Evolutionary conservation across 2,329 filamentous ascomycete genomes (phyloP).

Genomic region (Diplodia mutila): DNA sequence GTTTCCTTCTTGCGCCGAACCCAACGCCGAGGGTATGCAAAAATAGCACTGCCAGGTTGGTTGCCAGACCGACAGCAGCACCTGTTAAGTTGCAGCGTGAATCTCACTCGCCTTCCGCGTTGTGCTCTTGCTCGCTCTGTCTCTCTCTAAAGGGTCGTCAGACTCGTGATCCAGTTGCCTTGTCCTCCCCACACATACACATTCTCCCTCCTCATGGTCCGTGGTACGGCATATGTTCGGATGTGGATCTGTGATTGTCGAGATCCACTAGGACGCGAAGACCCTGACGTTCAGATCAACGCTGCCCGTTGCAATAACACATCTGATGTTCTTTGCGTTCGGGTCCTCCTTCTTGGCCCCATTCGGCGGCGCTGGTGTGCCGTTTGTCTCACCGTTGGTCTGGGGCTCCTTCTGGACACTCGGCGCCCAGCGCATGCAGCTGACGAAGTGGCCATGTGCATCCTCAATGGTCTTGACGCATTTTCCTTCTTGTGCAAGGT

Average conservation of each 20-base stretch:
- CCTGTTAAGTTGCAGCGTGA: constrained; percentile 9
- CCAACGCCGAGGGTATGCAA: constrained; percentile 27
- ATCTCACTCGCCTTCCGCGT: constrained; percentile 19
- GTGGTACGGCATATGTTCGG: constrained; percentile 9
- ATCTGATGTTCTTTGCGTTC: constrained; percentile 66
- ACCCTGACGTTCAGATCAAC: constrained; percentile 80
- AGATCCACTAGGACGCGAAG: constrained; percentile 62
- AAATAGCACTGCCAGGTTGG: constrained; percentile 14
- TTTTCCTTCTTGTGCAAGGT: constrained; percentile 85
- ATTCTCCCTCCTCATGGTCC: not conserved
- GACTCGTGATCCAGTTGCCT: constrained; percentile 21
- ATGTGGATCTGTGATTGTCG: constrained; percentile 6
- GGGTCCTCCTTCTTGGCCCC: constrained; percentile 57
- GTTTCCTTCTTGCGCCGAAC: constrained; percentile 24
- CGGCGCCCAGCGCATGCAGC: constrained; percentile 85
- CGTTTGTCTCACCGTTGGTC: constrained; percentile 39
- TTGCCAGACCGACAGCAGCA: constrained; percentile 5
- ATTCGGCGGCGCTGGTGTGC: constrained; percentile 23
- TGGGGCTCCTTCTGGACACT: constrained; percentile 65
- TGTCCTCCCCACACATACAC: constrained; percentile 21
- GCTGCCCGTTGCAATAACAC: constrained; percentile 84
- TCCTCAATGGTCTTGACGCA: constrained; percentile 82
- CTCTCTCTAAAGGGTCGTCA: constrained; percentile 9
- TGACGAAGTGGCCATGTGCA: constrained; percentile 82
- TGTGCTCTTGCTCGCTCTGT: constrained; percentile 9